phyloP scores from a whole-genome alignment of 495 filamentous ascomycete species.

The Extremus antarcticus region DNA sequence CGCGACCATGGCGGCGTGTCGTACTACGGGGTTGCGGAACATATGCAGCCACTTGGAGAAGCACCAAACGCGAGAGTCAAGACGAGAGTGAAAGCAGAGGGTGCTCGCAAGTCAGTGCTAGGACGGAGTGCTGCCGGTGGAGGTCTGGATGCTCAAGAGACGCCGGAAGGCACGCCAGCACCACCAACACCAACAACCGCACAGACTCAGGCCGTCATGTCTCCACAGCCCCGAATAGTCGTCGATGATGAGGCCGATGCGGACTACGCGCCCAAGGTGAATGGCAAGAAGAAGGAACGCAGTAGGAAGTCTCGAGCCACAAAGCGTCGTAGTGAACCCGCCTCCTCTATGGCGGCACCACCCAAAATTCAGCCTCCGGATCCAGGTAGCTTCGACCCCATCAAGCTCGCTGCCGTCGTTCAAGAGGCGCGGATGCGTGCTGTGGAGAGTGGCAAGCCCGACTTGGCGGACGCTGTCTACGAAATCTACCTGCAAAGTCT shows the following conservation, averaged over 20 bases:
- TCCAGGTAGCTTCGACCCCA: slow-evolving; percentile 2
- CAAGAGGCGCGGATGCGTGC: slow-evolving; percentile 21
- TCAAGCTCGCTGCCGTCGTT: slow-evolving; percentile 19
- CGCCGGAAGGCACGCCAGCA: slow-evolving; percentile 18
- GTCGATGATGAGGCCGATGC: slow-evolving; percentile 30
- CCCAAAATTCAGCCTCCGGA: background rate
- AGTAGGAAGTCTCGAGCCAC: background rate
- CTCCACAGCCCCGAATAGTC: slow-evolving; percentile 1
- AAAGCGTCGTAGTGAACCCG: slow-evolving; percentile 3
- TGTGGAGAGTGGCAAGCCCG: slow-evolving; percentile 10
- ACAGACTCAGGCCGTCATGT: background rate
- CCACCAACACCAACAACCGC: slow-evolving; percentile 1
- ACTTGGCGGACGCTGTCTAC: slow-evolving; percentile 22
- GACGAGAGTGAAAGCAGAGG: slow-evolving; percentile 28
- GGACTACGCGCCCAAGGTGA: slow-evolving; percentile 26
- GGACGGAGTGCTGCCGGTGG: slow-evolving; percentile 8
- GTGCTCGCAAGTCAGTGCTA: slow-evolving; percentile 14
- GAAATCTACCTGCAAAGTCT: slow-evolving; percentile 19
- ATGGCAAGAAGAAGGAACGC: slow-evolving; percentile 13
- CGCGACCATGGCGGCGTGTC: slow-evolving; percentile 50
- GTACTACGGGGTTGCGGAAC: slow-evolving; percentile 53
- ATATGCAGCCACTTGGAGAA: slow-evolving; percentile 59
- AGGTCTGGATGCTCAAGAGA: slow-evolving; percentile 16
- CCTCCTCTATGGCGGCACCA: background rate
- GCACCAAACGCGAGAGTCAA: slow-evolving; percentile 44